These are phyloP conservation scores for Claviceps lovelessii DNA, from an alignment of 2,329 filamentous ascomycete species.

Conservation along the genomic window DNA sequence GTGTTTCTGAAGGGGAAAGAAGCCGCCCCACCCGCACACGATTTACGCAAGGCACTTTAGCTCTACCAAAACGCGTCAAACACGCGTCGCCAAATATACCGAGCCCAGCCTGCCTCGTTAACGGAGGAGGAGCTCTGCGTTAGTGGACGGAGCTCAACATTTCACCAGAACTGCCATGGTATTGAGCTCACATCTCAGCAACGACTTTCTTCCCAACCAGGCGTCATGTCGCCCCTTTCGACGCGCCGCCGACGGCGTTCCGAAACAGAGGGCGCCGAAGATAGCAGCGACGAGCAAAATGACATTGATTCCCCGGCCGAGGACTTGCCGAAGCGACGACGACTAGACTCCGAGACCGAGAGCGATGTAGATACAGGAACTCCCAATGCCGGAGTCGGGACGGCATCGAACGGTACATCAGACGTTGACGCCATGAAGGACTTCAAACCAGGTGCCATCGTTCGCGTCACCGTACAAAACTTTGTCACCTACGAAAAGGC, in stretches of 20 bases:
- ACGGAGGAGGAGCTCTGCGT: background rate
- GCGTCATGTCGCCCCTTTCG: constrained; percentile 16
- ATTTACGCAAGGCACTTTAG: too few relatives aligned
- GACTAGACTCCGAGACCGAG: constrained; percentile 14
- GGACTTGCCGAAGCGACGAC: constrained; percentile 23
- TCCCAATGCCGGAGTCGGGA: constrained; percentile 6
- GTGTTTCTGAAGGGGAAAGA: background rate
- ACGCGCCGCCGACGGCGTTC: constrained; percentile 30
- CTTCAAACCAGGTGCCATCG: constrained; percentile 68
- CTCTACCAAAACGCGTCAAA: background rate
- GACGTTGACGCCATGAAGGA: constrained; percentile 14
- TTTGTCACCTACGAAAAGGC: constrained; percentile 93
- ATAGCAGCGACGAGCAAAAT: constrained; percentile 16
- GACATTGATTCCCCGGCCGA: constrained; percentile 12
- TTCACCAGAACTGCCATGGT: background rate
- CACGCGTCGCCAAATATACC: background rate
- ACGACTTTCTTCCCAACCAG: background rate
- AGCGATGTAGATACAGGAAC: constrained; percentile 8
- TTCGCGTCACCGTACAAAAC: constrained; percentile 70
- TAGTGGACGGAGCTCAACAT: background rate
- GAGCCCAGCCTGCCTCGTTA: background rate
- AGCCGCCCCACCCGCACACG: background rate
- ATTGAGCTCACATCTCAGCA: background rate
- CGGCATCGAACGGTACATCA: constrained; percentile 2
- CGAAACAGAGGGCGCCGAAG: constrained; percentile 26